phyloP scores from a whole-genome alignment of 2,329 filamentous ascomycete genomes.

The Calcarisporium arbuscula region DNA sequence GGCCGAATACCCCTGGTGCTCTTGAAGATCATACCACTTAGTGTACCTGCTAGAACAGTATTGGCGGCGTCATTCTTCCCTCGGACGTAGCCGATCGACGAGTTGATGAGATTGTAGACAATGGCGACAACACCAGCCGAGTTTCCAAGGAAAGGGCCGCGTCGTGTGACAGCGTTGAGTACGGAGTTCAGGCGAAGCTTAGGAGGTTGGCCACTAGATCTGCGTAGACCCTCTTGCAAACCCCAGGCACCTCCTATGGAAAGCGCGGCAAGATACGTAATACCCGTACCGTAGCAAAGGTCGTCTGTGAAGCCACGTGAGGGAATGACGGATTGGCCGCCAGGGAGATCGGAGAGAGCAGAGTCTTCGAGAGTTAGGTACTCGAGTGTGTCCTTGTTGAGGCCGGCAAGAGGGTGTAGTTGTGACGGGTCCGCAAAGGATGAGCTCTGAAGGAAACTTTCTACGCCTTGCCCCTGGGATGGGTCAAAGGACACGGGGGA shows the following conservation, averaged over 20 bases:
- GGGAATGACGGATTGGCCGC: conserved; percentile 79
- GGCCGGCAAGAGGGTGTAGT: conserved; percentile 86
- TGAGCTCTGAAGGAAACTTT: conserved; percentile 74
- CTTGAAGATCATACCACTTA: conserved; percentile 95
- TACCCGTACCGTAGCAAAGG: conserved; percentile 93
- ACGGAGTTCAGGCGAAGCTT: conserved; percentile 92
- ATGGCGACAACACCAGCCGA: conserved; percentile 93
- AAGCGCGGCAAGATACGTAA: conserved; percentile 86
- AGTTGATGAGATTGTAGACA: conserved; percentile 92
- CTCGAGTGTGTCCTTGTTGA: conserved; percentile 89
- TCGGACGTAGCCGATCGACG: conserved; percentile 68
- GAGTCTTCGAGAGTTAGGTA: conserved; percentile 94
- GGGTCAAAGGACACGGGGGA: conserved; percentile 61
- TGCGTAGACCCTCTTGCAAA: conserved; percentile 78
- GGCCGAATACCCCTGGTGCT: conserved; percentile 84
- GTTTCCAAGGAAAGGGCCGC: conserved; percentile 94
- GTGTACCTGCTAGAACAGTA: conserved; percentile 73
- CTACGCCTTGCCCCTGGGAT: conserved; percentile 69
- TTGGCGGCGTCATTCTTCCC: conserved; percentile 89
- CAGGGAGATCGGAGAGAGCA: conserved; percentile 77
- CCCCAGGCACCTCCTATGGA: conserved; percentile 87
- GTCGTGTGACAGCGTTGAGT: conserved; percentile 85
- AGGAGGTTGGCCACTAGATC: conserved; percentile 70
- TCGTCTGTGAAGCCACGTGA: conserved; percentile 97
- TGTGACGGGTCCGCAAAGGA: conserved; percentile 78